Percentiles rank a stretch among this genome's conserved stretches.
phyloP scores from a whole-genome alignment of 2,329 filamentous ascomycete species.

The Rhinocladiella mackenziei region DNA sequence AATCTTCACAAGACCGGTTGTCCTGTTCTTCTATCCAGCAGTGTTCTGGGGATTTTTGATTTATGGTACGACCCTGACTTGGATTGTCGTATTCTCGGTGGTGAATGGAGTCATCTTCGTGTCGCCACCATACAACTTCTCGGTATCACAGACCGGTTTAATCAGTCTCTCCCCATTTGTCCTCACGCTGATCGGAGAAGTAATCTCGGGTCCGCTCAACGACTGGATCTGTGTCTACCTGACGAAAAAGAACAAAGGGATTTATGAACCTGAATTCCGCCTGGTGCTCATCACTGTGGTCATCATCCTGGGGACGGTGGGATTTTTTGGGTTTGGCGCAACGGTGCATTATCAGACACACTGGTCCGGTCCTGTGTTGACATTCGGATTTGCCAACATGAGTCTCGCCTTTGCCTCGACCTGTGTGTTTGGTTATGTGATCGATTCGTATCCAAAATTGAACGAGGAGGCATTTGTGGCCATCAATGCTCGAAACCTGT shows the following conservation, averaged over 20 bases:
- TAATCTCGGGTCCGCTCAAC: conserved; percentile 66
- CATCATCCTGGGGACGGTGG: conserved; percentile 43
- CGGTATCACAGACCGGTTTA: conserved; percentile 75
- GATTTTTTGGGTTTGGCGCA: conserved; percentile 49
- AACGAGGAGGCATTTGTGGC: conserved; percentile 51
- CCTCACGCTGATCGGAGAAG: conserved; percentile 75
- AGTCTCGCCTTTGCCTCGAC: conserved; percentile 46
- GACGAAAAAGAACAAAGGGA: conserved; percentile 69
- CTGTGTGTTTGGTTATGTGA: conserved; percentile 50
- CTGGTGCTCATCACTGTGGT: conserved; percentile 78
- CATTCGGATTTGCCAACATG: conserved; percentile 50
- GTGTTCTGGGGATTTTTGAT: conserved; percentile 29
- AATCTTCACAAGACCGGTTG: conserved; percentile 29
- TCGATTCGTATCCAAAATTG: conserved; percentile 47
- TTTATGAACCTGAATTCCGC: conserved; percentile 89
- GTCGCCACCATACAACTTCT: conserved; percentile 46
- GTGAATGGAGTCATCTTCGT: conserved; percentile 22
- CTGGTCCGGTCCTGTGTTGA: conserved; percentile 48
- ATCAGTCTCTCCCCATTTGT: conserved; percentile 81
- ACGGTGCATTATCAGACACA: conserved; percentile 36
- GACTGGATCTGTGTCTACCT: conserved; percentile 65
- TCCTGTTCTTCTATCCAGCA: conserved; percentile 32
- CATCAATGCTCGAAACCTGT: conserved; percentile 47
- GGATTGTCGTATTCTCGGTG: conserved; percentile 21
- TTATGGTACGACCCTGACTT: conserved; percentile 19